Evolutionary conservation across 208 protist species (phyloP), one percentile per base, ranked within the genome.

Genomic region (Crithidia mellificae): DNA sequence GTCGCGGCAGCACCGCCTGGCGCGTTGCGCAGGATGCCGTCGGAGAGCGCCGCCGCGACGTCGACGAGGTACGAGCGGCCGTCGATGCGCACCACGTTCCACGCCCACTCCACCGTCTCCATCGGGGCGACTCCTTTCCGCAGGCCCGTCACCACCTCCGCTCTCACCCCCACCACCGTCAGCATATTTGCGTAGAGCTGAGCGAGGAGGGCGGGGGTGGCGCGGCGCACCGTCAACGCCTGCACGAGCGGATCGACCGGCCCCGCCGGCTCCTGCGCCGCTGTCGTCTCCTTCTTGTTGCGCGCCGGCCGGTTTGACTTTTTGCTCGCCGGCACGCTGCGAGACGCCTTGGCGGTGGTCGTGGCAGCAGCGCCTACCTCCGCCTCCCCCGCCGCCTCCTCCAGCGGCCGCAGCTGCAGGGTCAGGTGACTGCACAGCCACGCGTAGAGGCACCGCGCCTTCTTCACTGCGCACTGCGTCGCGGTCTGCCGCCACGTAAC

Each of bases 401-500:
- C 63, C 7, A 54, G 43, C 29, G 15, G 66, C 8, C 61, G 59
- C 52, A 27, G 53, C 51, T 43, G 46, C 55, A 84, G 46, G 6
- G 59, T 55, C 34, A 96, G 59, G 61, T 94, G 53, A 2, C 61
- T 46, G 63, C 83, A 85, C 1, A 96, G 68, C 88, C 88, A 96
- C 57, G 25, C 43, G 56, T 91, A 96, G 29, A 94, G 3, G 36
- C 65, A 77, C 6, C 88, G 77, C 11, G 80, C 78, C 59, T 82
- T 84, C 63, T 84, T 90, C 17, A 89, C 66, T 38, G 73, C 38
- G 36, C 86, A 88, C 68, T 90, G 81, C 54, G 65, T 58, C 3
- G 34, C 55, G 15, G 80, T 81, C 68, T 93, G 91, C 38, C 88
- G 72, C 87, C 88, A 94, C 15, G 80, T 88, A 6, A 78, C 53